Conservation (phyloP, 495 filamentous ascomycete species). For the Neohortaea acidophila region DNA sequence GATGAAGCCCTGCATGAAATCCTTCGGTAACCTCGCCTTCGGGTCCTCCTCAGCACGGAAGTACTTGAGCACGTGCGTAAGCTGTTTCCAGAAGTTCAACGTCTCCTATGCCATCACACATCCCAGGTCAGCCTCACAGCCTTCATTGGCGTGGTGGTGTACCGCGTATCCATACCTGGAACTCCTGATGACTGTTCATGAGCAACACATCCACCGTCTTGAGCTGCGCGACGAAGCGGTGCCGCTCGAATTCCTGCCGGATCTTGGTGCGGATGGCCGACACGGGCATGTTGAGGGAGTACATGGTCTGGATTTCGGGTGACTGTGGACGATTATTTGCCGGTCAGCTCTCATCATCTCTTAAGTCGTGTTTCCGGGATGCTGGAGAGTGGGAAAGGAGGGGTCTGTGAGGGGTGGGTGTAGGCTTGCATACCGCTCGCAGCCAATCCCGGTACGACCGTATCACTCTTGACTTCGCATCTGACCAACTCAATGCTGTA, state of each 20-base stretch:
- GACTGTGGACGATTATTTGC: slow-evolving; percentile 42
- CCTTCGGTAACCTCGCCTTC: slow-evolving; percentile 58
- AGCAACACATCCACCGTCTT: slow-evolving; percentile 75
- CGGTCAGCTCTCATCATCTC: neutral
- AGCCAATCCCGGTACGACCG: slow-evolving; percentile 87
- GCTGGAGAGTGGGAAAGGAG: too few species aligned
- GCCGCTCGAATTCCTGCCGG: slow-evolving; percentile 91
- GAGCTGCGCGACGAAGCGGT: slow-evolving; percentile 83
- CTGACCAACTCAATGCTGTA: slow-evolving; percentile 68
- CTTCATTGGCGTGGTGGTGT: neutral
- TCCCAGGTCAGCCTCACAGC: neutral
- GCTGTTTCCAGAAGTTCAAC: slow-evolving; percentile 97
- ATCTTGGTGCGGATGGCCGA: slow-evolving; percentile 83
- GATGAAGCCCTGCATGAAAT: slow-evolving; percentile 85
- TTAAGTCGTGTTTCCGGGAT: too few species aligned
- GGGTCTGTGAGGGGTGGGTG: too few species aligned
- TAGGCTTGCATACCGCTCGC: slow-evolving; percentile 77
- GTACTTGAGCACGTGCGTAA: slow-evolving; percentile 91
- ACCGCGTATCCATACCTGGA: slow-evolving; percentile 41
- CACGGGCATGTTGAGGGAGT: slow-evolving; percentile 76
- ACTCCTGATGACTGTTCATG: slow-evolving; percentile 76
- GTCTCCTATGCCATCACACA: slow-evolving; percentile 52
- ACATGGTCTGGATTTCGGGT: slow-evolving; percentile 92
- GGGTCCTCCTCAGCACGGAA: slow-evolving; percentile 83
- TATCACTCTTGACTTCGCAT: slow-evolving; percentile 70